Evolutionary conservation across 768 basidiomycete species (phyloP).

Genomic region (Hygrocybe punicea): DNA sequence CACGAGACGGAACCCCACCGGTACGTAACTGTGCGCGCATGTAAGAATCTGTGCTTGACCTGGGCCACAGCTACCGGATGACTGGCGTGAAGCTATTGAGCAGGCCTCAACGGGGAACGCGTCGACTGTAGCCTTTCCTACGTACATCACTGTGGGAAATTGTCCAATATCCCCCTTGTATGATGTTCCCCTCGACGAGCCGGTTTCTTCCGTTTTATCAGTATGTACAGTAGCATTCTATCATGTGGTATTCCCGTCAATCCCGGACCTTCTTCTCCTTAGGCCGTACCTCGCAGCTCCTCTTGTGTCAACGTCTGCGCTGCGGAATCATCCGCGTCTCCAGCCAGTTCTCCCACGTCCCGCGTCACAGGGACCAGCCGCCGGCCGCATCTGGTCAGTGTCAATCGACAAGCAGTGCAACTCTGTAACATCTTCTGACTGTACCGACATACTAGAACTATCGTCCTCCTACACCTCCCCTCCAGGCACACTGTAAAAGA

Average conservation of each 20-base stretch:
- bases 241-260: too few relatives aligned
- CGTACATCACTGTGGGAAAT: neutral
- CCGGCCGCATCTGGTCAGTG: constrained; percentile 23
- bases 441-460: constrained; percentile 38
- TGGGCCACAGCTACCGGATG: constrained; percentile 30
- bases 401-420: neutral
- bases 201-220: neutral
- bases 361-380: constrained; percentile 11
- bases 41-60: neutral
- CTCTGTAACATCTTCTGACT: neutral
- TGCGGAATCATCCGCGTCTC: neutral
- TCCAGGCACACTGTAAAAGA: constrained; percentile 37
- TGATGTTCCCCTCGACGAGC: neutral
- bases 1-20: constrained; percentile 1
- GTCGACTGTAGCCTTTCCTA: neutral
- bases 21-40: neutral
- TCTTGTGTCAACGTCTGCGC: neutral
- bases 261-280: neutral
- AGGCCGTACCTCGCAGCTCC: neutral
- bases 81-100: constrained; percentile 35
- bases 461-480: constrained; percentile 58
- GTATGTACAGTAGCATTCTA: neutral
- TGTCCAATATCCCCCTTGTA: neutral
- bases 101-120: constrained; percentile 10
- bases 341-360: neutral